A percentile compares a stretch with the other conserved stretches of the same genome.
Evolutionary conservation across 257 asterid species (phyloP).

Genomic region (Solanum medicagineum): DNA sequence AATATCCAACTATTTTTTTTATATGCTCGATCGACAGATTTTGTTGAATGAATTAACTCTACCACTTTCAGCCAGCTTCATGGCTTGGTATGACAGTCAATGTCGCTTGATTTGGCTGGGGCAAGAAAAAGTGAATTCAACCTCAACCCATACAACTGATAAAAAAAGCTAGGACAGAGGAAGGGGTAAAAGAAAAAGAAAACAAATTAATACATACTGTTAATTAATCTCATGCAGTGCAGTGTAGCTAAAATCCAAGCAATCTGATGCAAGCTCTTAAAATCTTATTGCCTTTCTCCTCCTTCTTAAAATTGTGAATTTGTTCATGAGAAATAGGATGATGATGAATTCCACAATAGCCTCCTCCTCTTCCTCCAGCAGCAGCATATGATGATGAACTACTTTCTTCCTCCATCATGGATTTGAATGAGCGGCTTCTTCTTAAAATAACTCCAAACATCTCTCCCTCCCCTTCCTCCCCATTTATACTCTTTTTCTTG

Average conservation of each 20-base stretch:
- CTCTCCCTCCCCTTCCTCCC: conserved; percentile 12
- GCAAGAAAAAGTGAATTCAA: too few species aligned
- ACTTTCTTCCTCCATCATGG: conserved; percentile 7
- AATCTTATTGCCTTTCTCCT: conserved; percentile 12
- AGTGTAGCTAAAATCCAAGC: conserved; percentile 5
- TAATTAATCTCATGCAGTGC: background rate
- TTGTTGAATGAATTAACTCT: too few species aligned
- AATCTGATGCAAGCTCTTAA: conserved; percentile 15
- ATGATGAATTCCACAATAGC: conserved; percentile 21
- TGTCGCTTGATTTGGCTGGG: too few species aligned
- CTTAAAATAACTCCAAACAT: conserved; percentile 26
- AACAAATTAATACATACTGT: background rate
- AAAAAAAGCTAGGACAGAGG: background rate
- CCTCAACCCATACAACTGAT: too few species aligned
- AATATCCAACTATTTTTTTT: too few species aligned
- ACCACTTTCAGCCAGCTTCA: too few species aligned
- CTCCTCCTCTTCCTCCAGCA: background rate
- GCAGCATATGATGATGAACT: conserved; percentile 10
- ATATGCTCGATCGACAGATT: too few species aligned
- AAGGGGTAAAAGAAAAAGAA: background rate
- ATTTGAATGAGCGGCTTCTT: conserved; percentile 5
- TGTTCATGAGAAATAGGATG: background rate
- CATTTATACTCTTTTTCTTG: background rate
- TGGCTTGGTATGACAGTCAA: too few species aligned
- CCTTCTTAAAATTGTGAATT: background rate